Evolutionary conservation across 164 flowering plant species (phyloP).

Genomic region (Taxillus chinensis): DNA sequence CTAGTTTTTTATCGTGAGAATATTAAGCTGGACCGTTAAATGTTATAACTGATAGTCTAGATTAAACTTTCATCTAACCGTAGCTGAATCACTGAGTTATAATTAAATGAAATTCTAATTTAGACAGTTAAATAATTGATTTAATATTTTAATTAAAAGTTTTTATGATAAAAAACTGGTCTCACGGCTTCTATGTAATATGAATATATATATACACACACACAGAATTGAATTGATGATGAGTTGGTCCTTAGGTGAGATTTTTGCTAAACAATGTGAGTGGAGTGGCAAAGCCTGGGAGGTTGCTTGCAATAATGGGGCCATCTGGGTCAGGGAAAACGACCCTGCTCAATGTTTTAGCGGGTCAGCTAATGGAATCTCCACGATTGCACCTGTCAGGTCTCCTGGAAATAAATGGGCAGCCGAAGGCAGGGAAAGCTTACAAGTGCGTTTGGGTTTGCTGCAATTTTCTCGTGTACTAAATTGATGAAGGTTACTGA

Average conservation of each 20-base stretch:
- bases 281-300: slow-evolving; percentile 95
- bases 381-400: slow-evolving; percentile 72
- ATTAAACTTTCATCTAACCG: too few species aligned
- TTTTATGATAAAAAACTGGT: too few species aligned
- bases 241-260: slow-evolving; percentile 28
- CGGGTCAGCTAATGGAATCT: slow-evolving; percentile 73
- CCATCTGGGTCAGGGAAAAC: slow-evolving; percentile 99
- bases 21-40: too few species aligned
- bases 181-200: too few species aligned
- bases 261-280: slow-evolving; percentile 66
- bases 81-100: too few species aligned
- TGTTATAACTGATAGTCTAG: too few species aligned
- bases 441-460: slow-evolving; percentile 38
- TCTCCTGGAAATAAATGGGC: slow-evolving; percentile 70
- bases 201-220: too few species aligned
- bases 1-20: too few species aligned
- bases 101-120: too few species aligned
- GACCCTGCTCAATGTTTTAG: slow-evolving; percentile 81
- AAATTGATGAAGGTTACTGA: neutral
- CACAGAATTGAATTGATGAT: neutral
- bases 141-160: too few species aligned
- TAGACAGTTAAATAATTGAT: too few species aligned
- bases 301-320: slow-evolving; percentile 93
- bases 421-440: slow-evolving; percentile 31
- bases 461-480: neutral